phyloP scores from a whole-genome alignment of 2,329 filamentous ascomycete genomes.

The Alternaria angustiovoidea region DNA sequence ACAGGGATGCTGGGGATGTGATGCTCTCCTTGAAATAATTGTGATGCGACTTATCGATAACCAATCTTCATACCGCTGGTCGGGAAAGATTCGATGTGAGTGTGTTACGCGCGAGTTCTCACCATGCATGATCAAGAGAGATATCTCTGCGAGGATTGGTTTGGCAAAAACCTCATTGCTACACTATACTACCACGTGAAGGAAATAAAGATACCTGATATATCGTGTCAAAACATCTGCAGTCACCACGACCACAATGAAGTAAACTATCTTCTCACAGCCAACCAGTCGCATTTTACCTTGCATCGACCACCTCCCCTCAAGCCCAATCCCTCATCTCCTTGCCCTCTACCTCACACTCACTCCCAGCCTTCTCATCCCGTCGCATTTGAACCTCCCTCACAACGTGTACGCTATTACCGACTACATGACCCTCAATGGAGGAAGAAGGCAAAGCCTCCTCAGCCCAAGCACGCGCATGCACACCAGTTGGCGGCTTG shows the following conservation, averaged over 20 bases:
- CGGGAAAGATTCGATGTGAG: no score
- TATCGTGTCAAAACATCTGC: no score
- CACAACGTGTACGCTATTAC: conserved; percentile 34
- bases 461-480: conserved; percentile 38
- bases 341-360: conserved; percentile 13
- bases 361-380: conserved; percentile 11
- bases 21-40: background rate
- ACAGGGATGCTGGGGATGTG: background rate
- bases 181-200: background rate
- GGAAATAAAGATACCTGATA: background rate
- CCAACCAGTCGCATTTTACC: no score
- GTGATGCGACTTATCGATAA: background rate
- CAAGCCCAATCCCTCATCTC: conserved; percentile 19
- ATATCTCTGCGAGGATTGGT: no score
- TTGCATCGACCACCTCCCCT: background rate
- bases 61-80: no score
- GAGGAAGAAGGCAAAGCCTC: background rate
- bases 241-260: background rate
- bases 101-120: no score
- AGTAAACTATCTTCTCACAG: background rate
- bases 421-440: background rate
- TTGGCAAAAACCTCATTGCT: background rate
- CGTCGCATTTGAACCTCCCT: conserved; percentile 35
- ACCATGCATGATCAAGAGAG: no score
- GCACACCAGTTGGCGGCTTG: conserved; percentile 18